These are phyloP conservation scores for Monilinia vaccinii-corymbosi DNA, from an alignment of 2,329 filamentous ascomycete species.

Conservation along the genomic window DNA sequence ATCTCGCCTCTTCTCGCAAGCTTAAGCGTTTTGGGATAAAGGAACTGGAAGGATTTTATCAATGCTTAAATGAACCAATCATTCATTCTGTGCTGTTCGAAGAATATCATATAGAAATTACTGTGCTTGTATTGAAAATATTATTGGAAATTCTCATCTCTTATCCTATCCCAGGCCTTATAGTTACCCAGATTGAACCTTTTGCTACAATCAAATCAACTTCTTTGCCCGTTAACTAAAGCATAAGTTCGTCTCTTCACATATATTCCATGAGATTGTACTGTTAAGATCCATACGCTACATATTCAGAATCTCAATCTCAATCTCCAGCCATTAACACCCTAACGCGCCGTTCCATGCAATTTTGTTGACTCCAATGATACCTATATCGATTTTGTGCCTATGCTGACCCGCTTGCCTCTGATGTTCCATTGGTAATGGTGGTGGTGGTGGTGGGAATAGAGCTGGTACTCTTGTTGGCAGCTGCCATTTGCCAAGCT, in stretches of 20 bases:
- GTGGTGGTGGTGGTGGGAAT: slow-evolving; percentile 16
- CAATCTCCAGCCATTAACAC: not conserved
- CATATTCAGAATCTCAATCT: not conserved
- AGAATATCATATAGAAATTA: too few species aligned
- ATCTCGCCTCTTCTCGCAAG: too few species aligned
- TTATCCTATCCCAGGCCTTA: too few species aligned
- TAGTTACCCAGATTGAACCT: not conserved
- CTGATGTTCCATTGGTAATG: slow-evolving; percentile 17
- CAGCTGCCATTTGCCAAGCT: slow-evolving; percentile 69
- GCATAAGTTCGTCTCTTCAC: not conserved
- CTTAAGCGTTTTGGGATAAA: too few species aligned
- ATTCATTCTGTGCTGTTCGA: too few species aligned
- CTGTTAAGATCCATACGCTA: not conserved
- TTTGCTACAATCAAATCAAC: not conserved
- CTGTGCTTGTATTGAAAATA: not conserved
- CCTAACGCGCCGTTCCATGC: slow-evolving; percentile 9
- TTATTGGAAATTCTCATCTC: not conserved
- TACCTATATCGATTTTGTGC: not conserved
- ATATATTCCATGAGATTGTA: not conserved
- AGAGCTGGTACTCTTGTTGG: slow-evolving; percentile 38
- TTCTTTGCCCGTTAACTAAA: not conserved
- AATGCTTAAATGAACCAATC: too few species aligned
- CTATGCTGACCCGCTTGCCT: slow-evolving; percentile 17
- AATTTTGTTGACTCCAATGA: not conserved
- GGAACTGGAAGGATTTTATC: too few species aligned